Percentiles rank a stretch among this genome's conserved stretches.
These are phyloP conservation scores for Sarocladiaceae sp. DNA, from an alignment of 2,329 filamentous ascomycete genomes.

Conservation along the genomic window DNA sequence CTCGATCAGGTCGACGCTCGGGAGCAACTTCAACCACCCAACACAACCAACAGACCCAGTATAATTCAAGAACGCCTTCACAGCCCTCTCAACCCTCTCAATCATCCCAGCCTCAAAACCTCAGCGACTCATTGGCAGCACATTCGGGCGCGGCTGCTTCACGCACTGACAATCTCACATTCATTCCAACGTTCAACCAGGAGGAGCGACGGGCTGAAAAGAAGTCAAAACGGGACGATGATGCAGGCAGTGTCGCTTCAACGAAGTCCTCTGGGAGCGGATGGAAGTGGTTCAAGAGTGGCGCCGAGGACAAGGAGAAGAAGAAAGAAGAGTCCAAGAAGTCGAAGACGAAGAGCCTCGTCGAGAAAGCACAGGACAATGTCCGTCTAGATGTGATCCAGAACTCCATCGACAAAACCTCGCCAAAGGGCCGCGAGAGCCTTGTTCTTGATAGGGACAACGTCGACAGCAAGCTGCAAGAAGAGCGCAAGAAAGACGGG, in stretches of 20 bases:
- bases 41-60: constrained; percentile 14
- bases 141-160: constrained; percentile 36
- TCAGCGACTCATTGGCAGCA: constrained; percentile 56
- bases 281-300: constrained; percentile 75
- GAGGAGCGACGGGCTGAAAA: constrained; percentile 75
- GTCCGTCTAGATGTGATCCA: constrained; percentile 83
- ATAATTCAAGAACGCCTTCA: constrained; percentile 22
- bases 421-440: constrained; percentile 60
- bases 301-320: constrained; percentile 65
- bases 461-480: constrained; percentile 66
- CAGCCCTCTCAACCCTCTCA: constrained; percentile 15
- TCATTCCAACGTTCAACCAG: constrained; percentile 66
- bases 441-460: constrained; percentile 76
- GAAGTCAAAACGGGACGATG: constrained; percentile 64
- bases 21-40: constrained; percentile 10
- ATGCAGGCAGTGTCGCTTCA: constrained; percentile 51
- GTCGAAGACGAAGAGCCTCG: constrained; percentile 56
- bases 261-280: constrained; percentile 63
- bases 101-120: constrained; percentile 19
- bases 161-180: constrained; percentile 72
- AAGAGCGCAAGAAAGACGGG: constrained; percentile 79
- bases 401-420: constrained; percentile 71
- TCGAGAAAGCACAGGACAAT: constrained; percentile 66
- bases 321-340: constrained; percentile 61
- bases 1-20: constrained; percentile 38